Evolutionary conservation across 1,139 yeast genomes (phyloP), one percentile per base, ranked within the genome.

Genomic region (Wickerhamomyces sp.): DNA sequence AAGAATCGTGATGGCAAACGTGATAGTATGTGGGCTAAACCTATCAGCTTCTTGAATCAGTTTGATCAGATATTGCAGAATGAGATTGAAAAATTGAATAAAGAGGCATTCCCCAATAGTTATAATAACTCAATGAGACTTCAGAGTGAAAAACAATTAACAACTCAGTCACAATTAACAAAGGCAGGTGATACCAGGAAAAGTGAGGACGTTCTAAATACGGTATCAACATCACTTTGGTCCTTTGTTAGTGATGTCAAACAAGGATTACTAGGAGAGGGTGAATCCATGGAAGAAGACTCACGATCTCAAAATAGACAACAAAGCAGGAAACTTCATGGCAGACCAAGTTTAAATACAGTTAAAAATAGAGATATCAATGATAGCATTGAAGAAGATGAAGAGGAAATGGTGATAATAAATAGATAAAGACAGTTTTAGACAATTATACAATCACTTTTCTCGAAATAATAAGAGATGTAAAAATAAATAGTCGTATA

Each of bases 21-120:
- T 31, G 53, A 54, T 30, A 67, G 70, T 26, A 59, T 73, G 37
- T 64, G 72, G 71, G 53, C 71, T 3, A 82, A 78, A 54, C 88
- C 91, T 1, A 68, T 84, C 40, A 76, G 72, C 37, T 69, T 83
- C 47, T 71, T 84, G 39, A 87, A 81, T 54, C 89, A 81, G 51
- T 75, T 84, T 57, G 93, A 84, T 61, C 77, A 76, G 42, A 71
- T 83, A 65, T 66, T 84, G 30, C 88, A 79, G 58, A 75, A 72
- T 46, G 91, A 84, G 59, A 71, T 84, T 51, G 91, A 84, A 55
- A 72, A 77, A 60, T 64, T 80, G 23, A 63, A 54, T 30, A 53
- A 53, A 37, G 56, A 56, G 15, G 53, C 55, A 1, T 52, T 52
- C 42, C 45, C 47, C 18, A 42, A 38, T 34, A 62, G 67, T 31